Evolutionary conservation across 805 yeast genomes (phyloP).

Genomic region (Sugiyamaella mastotermitis): DNA sequence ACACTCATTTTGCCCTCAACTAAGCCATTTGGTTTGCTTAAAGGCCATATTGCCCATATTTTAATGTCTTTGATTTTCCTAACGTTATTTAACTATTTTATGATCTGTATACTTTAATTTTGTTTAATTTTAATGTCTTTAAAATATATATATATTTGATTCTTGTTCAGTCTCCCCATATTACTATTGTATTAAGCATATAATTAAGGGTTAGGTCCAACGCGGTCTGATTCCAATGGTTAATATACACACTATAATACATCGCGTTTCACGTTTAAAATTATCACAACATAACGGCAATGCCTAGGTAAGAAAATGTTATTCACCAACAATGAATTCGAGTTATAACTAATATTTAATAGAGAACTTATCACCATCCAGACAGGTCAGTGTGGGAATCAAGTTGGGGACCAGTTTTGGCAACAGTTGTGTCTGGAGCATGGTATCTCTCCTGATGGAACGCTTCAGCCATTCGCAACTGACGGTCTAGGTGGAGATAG

Average conservation of each 20-base stretch:
- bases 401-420: slow-evolving; percentile 92
- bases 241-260: not conserved
- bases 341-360: slow-evolving; percentile 15
- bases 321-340: not conserved
- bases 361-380: slow-evolving; percentile 34
- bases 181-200: too few relatives aligned
- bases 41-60: too few relatives aligned
- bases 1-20: too few relatives aligned
- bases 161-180: too few relatives aligned
- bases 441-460: slow-evolving; percentile 66
- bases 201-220: too few relatives aligned
- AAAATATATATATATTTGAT: too few relatives aligned
- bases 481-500: slow-evolving; percentile 49
- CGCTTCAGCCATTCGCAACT: slow-evolving; percentile 35
- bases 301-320: slow-evolving; percentile 17
- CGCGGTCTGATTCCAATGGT: too few relatives aligned
- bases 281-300: slow-evolving; percentile 1
- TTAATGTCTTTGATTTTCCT: too few relatives aligned
- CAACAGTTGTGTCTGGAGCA: slow-evolving; percentile 80
- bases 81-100: too few relatives aligned
- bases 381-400: slow-evolving; percentile 93
- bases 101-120: too few relatives aligned
- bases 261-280: not conserved
- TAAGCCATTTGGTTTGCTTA: too few relatives aligned
- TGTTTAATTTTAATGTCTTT: too few relatives aligned